These are phyloP conservation scores for Nannochloropsis gaditana DNA, from an alignment of 108 stramenopile genomes.

Conservation along the genomic window DNA sequence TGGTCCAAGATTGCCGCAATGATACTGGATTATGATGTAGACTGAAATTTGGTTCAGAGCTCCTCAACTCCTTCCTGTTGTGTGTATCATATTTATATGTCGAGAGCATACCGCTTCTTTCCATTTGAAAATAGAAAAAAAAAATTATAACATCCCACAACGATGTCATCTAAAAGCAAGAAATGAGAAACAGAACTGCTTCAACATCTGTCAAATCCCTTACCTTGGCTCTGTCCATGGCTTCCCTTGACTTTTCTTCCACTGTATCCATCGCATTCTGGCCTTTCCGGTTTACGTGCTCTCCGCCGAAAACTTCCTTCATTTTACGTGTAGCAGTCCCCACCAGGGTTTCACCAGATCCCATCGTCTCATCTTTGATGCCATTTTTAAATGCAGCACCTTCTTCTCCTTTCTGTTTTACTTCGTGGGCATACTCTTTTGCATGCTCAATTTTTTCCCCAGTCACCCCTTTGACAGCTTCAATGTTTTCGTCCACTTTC, in stretches of 20 bases:
- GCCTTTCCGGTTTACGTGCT: neutral
- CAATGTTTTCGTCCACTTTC: neutral
- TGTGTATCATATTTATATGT: neutral
- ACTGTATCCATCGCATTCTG: neutral
- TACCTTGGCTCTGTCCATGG: neutral
- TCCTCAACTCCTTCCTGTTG: neutral
- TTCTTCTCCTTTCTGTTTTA: neutral
- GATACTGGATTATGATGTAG: too few relatives aligned
- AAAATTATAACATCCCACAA: too few relatives aligned
- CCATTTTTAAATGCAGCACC: neutral
- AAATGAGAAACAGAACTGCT: too few relatives aligned
- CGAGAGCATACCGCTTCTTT: neutral
- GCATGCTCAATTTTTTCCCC: neutral
- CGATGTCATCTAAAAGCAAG: too few relatives aligned
- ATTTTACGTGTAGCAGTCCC: constrained; percentile 2
- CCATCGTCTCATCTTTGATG: neutral
- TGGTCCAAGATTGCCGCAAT: too few relatives aligned
- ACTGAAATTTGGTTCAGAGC: neutral
- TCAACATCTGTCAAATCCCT: neutral
- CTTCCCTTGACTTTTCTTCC: neutral
- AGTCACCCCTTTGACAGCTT: neutral
- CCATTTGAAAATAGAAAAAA: neutral
- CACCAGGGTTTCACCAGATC: neutral
- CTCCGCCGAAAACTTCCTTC: neutral
- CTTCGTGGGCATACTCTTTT: neutral